phyloP scores from a whole-genome alignment of 108 stramenopile genomes.

The Cyclotella atomus region DNA sequence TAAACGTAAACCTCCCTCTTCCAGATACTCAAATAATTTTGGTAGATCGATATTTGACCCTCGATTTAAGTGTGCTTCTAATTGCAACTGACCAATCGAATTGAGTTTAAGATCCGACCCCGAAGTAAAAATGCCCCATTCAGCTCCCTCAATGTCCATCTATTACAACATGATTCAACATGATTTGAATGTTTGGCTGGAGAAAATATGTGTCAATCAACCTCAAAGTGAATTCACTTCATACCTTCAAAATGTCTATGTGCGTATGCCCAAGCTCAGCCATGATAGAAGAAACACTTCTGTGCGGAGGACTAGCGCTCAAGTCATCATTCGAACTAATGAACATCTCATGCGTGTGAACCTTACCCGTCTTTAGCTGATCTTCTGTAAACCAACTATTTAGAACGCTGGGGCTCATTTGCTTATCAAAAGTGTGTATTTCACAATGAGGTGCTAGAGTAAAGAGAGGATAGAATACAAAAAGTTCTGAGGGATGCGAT shows the following conservation, averaged over 20 bases:
- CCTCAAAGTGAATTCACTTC: neutral
- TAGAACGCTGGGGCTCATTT: neutral
- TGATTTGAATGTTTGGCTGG: neutral
- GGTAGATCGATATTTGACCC: neutral
- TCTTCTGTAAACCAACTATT: neutral
- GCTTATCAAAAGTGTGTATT: neutral
- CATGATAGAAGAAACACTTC: neutral
- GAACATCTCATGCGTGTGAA: neutral
- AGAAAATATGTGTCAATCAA: neutral
- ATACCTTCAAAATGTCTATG: conserved; percentile 1
- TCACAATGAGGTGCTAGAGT: neutral
- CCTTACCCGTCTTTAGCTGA: neutral
- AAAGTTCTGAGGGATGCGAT: too few relatives aligned
- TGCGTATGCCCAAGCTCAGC: conserved; percentile 1
- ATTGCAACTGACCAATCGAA: conserved; percentile 3
- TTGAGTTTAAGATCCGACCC: neutral
- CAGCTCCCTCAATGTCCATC: conserved; percentile 4
- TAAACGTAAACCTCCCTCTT: neutral
- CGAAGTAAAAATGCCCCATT: neutral
- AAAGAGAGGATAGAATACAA: neutral
- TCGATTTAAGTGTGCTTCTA: neutral
- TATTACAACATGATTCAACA: neutral
- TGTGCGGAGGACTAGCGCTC: neutral
- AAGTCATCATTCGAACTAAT: conserved; percentile 1
- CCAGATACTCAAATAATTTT: neutral